Evolutionary conservation across 345 rosid species (phyloP).

Genomic region (Salix suchowensis): DNA sequence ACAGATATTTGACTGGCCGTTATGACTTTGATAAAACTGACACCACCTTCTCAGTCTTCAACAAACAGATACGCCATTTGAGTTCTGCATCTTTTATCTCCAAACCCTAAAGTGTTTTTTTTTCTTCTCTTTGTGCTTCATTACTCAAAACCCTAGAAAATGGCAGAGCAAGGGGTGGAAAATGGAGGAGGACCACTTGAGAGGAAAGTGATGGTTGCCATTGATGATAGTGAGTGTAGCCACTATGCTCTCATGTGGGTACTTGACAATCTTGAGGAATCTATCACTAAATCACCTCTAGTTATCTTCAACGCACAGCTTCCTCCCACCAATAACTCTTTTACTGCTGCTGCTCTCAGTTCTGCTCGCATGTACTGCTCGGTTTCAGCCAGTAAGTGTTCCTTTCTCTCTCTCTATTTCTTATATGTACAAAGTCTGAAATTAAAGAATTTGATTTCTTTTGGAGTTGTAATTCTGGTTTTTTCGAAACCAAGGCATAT

Average conservation of each 20-base stretch:
- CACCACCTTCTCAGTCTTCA: not conserved
- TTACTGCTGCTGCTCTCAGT: conserved; percentile 5
- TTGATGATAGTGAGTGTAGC: conserved; percentile 16
- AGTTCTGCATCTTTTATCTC: no score
- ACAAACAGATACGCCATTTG: no score
- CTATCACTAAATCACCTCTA: not conserved
- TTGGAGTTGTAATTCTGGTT: not conserved
- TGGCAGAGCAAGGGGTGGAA: not conserved
- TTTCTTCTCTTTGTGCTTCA: not conserved
- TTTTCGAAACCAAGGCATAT: no score
- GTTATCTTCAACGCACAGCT: conserved; percentile 10
- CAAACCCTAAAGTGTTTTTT: not conserved
- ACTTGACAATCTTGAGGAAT: conserved; percentile 13
- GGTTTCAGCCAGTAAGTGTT: conserved; percentile 20
- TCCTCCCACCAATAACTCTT: not conserved
- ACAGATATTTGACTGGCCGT: conserved; percentile 1
- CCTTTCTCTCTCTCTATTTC: not conserved
- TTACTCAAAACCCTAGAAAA: not conserved
- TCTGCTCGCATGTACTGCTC: conserved; percentile 37
- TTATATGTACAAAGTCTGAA: no score
- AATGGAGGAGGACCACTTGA: not conserved
- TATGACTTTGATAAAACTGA: not conserved
- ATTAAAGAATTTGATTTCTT: not conserved
- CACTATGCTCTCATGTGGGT: conserved; percentile 12
- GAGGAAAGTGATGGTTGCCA: conserved; percentile 29